Evolutionary conservation across 2,329 filamentous ascomycete genomes (phyloP).

Genomic region (Scedosporium apiospermum): DNA sequence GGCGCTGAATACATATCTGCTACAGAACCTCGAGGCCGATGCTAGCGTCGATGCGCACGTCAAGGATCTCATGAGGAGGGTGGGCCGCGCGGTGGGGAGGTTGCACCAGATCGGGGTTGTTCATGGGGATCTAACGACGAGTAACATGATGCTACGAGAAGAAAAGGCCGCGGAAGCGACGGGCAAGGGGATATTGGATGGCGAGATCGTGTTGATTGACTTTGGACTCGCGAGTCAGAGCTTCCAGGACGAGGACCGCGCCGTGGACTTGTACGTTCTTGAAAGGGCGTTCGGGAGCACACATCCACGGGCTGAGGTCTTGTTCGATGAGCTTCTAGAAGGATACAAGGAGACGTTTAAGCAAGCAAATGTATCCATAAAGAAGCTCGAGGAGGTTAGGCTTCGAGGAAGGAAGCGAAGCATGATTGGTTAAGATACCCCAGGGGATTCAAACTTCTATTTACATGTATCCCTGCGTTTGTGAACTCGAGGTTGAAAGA

Average conservation of each 20-base stretch:
- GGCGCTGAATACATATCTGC: slow-evolving; percentile 60
- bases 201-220: slow-evolving; percentile 85
- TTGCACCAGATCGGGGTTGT: slow-evolving; percentile 81
- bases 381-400: slow-evolving; percentile 81
- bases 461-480: no score
- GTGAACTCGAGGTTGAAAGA: not conserved
- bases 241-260: slow-evolving; percentile 79
- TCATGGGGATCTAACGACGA: slow-evolving; percentile 94
- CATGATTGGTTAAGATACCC: slow-evolving; percentile 65
- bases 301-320: slow-evolving; percentile 71
- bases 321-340: slow-evolving; percentile 65
- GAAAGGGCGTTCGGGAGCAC: slow-evolving; percentile 93
- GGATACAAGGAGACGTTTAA: slow-evolving; percentile 69
- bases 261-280: slow-evolving; percentile 91
- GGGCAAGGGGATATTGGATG: slow-evolving; percentile 33
- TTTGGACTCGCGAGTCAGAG: slow-evolving; percentile 83
- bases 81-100: slow-evolving; percentile 62
- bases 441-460: no score
- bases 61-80: slow-evolving; percentile 54
- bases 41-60: slow-evolving; percentile 40
- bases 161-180: slow-evolving; percentile 9
- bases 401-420: slow-evolving; percentile 92
- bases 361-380: slow-evolving; percentile 64
- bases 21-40: slow-evolving; percentile 25
- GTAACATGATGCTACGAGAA: slow-evolving; percentile 76